Conservation (phyloP, 208 protist genomes). For the Crithidia brevicula region DNA sequence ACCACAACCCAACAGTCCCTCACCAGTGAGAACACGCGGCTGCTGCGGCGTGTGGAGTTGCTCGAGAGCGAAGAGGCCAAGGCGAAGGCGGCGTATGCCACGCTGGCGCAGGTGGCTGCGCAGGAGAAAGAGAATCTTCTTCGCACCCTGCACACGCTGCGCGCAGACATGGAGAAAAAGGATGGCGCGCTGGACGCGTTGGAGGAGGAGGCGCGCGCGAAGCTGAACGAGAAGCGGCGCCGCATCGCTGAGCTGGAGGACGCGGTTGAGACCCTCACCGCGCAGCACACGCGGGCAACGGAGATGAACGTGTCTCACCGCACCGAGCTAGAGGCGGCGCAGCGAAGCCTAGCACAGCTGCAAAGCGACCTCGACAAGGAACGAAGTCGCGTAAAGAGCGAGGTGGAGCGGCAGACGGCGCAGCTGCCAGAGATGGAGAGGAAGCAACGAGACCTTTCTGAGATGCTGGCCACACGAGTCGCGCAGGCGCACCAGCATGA, state of each 20-base stretch:
- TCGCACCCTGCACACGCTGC: conserved; percentile 75
- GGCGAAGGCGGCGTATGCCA: conserved; percentile 13
- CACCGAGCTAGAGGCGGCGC: conserved; percentile 30
- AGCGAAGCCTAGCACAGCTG: conserved; percentile 21
- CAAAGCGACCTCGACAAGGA: conserved; percentile 22
- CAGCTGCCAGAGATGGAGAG: conserved; percentile 29
- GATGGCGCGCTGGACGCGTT: conserved; percentile 55
- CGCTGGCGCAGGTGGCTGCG: conserved; percentile 10
- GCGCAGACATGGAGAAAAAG: conserved; percentile 62
- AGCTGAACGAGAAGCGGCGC: conserved; percentile 74
- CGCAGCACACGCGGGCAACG: conserved; percentile 29
- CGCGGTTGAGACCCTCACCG: conserved; percentile 33
- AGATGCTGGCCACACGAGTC: conserved; percentile 32
- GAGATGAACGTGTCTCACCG: conserved; percentile 38
- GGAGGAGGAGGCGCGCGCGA: conserved; percentile 70
- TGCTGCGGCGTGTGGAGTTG: conserved; percentile 46
- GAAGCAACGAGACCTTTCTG: conserved; percentile 23
- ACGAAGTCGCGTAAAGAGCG: neutral
- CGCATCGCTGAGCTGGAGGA: conserved; percentile 66
- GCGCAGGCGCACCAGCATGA: conserved; percentile 31
- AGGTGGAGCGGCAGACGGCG: conserved; percentile 8
- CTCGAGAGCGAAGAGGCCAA: conserved; percentile 21
- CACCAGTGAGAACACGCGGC: conserved; percentile 59
- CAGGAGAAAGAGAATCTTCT: conserved; percentile 76
- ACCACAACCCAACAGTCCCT: conserved; percentile 44